Conservation (phyloP, 257 asterid genomes). For the Solanum raphanifolium region DNA sequence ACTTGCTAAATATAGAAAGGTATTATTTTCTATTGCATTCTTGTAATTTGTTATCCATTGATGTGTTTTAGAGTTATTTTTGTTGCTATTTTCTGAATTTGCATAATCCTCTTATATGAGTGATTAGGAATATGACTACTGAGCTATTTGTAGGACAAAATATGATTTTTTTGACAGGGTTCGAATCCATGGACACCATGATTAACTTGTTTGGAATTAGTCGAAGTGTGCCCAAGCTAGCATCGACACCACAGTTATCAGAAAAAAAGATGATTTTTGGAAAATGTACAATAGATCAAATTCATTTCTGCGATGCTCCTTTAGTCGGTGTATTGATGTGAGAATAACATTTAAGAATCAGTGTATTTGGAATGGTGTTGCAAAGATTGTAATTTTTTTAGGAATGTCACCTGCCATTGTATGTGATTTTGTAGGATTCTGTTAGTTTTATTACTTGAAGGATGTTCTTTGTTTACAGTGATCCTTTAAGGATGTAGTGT, state of each 20-base stretch:
- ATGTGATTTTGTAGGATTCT: not conserved
- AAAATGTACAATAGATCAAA: not conserved
- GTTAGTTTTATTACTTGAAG: not conserved
- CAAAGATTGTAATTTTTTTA: too few relatives aligned
- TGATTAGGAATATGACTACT: not conserved
- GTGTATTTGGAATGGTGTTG: not conserved
- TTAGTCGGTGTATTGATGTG: not conserved
- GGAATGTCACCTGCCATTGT: not conserved
- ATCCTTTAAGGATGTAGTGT: too few relatives aligned
- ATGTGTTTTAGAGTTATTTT: too few relatives aligned
- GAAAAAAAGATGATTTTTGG: not conserved
- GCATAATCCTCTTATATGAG: accelerated
- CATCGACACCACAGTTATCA: accelerated
- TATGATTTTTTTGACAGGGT: too few relatives aligned
- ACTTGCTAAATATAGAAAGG: not conserved
- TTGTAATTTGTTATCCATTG: too few relatives aligned
- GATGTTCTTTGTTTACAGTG: too few relatives aligned
- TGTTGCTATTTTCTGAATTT: not conserved
- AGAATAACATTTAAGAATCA: not conserved
- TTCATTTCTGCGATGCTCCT: not conserved
- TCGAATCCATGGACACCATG: accelerated
- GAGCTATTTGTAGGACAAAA: not conserved
- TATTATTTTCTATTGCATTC: too few relatives aligned
- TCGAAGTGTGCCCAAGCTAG: not conserved
- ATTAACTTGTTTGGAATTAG: not conserved